These are phyloP conservation scores for Hypoxylon intermedium DNA, from an alignment of 495 filamentous ascomycete genomes.

Conservation along the genomic window DNA sequence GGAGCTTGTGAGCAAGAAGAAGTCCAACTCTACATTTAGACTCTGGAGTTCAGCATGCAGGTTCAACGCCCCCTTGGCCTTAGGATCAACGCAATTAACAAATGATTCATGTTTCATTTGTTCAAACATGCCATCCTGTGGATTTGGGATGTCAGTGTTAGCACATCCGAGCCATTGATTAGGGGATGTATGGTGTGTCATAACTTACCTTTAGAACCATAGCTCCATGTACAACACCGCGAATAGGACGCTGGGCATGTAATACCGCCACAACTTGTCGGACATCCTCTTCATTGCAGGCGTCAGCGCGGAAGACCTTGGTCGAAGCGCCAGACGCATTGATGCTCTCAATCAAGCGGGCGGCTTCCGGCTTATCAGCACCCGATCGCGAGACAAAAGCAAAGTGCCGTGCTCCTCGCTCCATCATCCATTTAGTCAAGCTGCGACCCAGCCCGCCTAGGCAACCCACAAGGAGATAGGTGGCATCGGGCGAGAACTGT, in stretches of 20 bases:
- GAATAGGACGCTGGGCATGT: conserved; percentile 37
- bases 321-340: conserved; percentile 32
- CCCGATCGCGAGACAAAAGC: conserved; percentile 63
- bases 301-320: conserved; percentile 44
- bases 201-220: conserved; percentile 46
- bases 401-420: conserved; percentile 58
- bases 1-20: conserved; percentile 62
- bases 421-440: conserved; percentile 58
- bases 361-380: conserved; percentile 29
- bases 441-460: conserved; percentile 63
- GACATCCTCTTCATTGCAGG: conserved; percentile 28
- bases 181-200: neutral
- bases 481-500: conserved; percentile 38
- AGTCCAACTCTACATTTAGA: conserved; percentile 55
- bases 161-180: neutral
- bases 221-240: conserved; percentile 49
- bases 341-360: conserved; percentile 30
- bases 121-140: conserved; percentile 35
- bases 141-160: neutral
- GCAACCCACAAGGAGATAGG: conserved; percentile 62
- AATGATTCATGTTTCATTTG: conserved; percentile 27
- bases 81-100: conserved; percentile 45
- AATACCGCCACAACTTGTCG: conserved; percentile 20
- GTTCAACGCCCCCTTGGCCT: conserved; percentile 50
- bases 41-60: conserved; percentile 46